Base-by-base conservation (phyloP, 305 asterid species). In the Solanum hybrid region DNA sequence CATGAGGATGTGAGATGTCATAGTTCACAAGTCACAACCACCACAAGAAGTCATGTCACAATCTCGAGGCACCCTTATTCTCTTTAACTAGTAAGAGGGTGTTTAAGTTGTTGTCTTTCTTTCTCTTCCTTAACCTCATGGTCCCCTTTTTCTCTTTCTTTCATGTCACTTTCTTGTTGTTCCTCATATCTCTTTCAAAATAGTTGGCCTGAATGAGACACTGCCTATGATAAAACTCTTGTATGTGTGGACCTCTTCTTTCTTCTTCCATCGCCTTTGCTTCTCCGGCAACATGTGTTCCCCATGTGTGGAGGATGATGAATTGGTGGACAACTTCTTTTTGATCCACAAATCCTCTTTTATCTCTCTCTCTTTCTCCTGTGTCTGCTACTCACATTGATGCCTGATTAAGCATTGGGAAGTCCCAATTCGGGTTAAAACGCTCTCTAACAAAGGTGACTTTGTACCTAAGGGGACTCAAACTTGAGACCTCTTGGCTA, bases 191-290 rank as follows among this genome's bases (percentile, higher is more conserved):
- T 66, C 92, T 93, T 91, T 93, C 94, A 88, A 86, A 79, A 91
- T 91, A 93, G 95, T 87, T 94, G 96, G 91, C 90, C 56, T 90
- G 95, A 94, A 75, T 90, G 92, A 86, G 93, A 94, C 92, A 87
- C 88, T 85, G 92, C 89, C 66, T 87, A 72, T 85, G 88, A 90
- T 71, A 91, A 46, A 92, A 90, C 92, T 92, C 92, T 86, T 90
- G 88, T 89, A 91, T 90, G 75, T 88, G 93, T 80, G 92, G 96
- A 92, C 93, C 93, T 92, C 92, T 88, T 76, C 90, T 88, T 64
- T 56, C 78, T 56, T 69, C 88, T 82, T 34, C 34, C 91, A 79
- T 40, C 80, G 76, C 85, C 86, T 81, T 80, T 66, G 86, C 88
- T 88, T 89, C 91, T 76, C 66, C 88, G 51, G 76, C 90, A 89